A percentile compares a stretch with the other conserved stretches of the same genome.
These are phyloP conservation scores for Platanthera zijinensis DNA, from an alignment of 106 monocot species.

Conservation along the genomic window DNA sequence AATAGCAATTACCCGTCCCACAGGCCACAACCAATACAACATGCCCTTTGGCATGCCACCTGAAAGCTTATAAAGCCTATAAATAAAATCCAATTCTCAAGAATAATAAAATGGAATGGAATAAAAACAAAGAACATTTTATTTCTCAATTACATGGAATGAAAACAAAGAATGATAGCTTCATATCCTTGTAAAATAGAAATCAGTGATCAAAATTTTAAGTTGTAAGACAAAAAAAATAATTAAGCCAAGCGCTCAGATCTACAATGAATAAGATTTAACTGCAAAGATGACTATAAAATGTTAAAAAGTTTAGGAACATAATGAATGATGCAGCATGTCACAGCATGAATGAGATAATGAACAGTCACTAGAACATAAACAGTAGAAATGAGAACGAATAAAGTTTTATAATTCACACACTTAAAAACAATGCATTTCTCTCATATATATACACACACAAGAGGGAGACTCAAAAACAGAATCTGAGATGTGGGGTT, in stretches of 20 bases:
- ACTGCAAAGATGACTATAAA: neutral
- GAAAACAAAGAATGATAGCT: conserved; percentile 2
- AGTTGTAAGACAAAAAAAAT: neutral
- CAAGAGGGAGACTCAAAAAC: no score
- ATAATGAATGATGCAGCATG: neutral
- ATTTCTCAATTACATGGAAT: neutral
- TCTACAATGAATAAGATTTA: neutral
- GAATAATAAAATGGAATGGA: no score
- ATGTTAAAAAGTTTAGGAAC: conserved; percentile 1
- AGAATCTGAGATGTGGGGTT: no score
- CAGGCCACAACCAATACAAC: no score
- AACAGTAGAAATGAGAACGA: neutral
- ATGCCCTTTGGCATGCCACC: no score
- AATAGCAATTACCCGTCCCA: no score
- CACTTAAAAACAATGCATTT: no score
- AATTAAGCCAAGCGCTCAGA: neutral
- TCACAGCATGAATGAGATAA: neutral
- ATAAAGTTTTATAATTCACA: no score
- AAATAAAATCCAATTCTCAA: no score
- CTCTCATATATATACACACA: no score
- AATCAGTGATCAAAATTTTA: neutral
- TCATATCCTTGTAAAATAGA: neutral
- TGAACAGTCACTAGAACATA: neutral
- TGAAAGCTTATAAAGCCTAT: no score
- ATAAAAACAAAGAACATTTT: neutral